Evolutionary conservation across 2,329 filamentous ascomycete genomes (phyloP).

Genomic region (Dothistroma septosporum): DNA sequence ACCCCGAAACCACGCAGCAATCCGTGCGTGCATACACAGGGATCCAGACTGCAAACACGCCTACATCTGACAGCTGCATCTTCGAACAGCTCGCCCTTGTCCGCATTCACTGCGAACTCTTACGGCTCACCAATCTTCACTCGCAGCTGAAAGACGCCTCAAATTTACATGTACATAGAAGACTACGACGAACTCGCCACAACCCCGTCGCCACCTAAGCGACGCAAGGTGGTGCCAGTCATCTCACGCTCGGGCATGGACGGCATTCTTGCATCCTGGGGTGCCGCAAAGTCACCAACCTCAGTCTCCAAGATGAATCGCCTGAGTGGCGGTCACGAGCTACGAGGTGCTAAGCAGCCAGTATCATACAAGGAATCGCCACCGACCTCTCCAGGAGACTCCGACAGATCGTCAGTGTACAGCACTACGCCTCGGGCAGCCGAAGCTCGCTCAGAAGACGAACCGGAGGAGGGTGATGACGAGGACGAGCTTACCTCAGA

Average conservation of each 20-base stretch:
- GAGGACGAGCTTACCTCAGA: constrained; percentile 23
- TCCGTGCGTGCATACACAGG: background rate
- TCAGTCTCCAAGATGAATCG: constrained; percentile 28
- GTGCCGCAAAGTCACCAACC: constrained; percentile 24
- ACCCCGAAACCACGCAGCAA: background rate
- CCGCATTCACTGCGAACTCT: background rate
- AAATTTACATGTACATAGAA: constrained; percentile 2
- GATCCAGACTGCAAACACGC: background rate
- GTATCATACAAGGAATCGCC: constrained; percentile 26
- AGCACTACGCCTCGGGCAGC: background rate
- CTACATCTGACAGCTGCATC: background rate
- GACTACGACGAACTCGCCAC: constrained; percentile 7
- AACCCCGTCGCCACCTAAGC: constrained; percentile 21
- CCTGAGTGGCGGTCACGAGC: constrained; percentile 9
- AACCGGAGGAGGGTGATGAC: constrained; percentile 3
- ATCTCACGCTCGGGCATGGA: constrained; percentile 17
- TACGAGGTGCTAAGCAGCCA: constrained; percentile 11
- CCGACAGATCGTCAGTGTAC: constrained; percentile 13
- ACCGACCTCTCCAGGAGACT: constrained; percentile 8
- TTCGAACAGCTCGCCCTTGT: background rate
- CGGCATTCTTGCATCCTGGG: constrained; percentile 29
- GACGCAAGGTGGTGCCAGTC: constrained; percentile 17
- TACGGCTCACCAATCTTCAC: background rate
- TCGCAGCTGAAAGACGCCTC: background rate
- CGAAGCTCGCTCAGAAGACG: background rate